A percentile compares a stretch with the other conserved stretches of the same genome.
Evolutionary conservation across 2,329 filamentous ascomycete species (phyloP).

Genomic region (Talaromyces sp.): DNA sequence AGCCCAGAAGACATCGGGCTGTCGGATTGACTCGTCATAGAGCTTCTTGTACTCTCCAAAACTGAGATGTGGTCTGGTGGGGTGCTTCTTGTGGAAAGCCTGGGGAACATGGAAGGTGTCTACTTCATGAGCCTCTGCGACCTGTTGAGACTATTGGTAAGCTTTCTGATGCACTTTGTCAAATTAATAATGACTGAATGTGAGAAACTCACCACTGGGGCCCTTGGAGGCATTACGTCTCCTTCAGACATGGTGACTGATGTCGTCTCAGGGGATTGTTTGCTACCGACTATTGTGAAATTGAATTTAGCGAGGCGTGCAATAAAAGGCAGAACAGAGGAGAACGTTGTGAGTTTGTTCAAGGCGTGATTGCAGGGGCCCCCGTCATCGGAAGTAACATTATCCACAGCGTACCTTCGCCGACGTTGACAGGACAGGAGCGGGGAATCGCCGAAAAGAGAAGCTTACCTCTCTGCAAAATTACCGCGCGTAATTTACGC

Average conservation of each 20-base stretch:
- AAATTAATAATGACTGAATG: neutral
- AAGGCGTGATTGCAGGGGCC: neutral
- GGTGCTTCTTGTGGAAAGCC: constrained; percentile 57
- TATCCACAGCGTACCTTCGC: constrained; percentile 8
- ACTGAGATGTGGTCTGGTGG: constrained; percentile 56
- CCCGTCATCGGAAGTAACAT: constrained; percentile 11
- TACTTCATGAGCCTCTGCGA: constrained; percentile 47
- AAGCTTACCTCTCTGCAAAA: constrained; percentile 10
- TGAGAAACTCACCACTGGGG: constrained; percentile 13
- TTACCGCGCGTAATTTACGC: neutral
- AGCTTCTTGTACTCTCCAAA: constrained; percentile 61
- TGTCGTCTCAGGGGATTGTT: neutral
- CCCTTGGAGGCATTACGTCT: constrained; percentile 19
- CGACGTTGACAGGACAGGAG: neutral
- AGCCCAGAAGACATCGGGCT: constrained; percentile 88
- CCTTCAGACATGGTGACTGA: constrained; percentile 27
- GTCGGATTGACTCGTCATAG: constrained; percentile 79
- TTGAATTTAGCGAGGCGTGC: neutral
- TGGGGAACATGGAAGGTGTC: constrained; percentile 55
- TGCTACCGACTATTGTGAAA: neutral
- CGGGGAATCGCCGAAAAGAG: neutral
- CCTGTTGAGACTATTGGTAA: constrained; percentile 26
- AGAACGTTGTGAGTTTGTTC: neutral
- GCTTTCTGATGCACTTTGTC: neutral
- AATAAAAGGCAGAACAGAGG: neutral